A percentile compares a stretch with the other conserved stretches of the same genome.
Conservation (phyloP, 179 eudicot species). For the Spergularia azorica region DNA sequence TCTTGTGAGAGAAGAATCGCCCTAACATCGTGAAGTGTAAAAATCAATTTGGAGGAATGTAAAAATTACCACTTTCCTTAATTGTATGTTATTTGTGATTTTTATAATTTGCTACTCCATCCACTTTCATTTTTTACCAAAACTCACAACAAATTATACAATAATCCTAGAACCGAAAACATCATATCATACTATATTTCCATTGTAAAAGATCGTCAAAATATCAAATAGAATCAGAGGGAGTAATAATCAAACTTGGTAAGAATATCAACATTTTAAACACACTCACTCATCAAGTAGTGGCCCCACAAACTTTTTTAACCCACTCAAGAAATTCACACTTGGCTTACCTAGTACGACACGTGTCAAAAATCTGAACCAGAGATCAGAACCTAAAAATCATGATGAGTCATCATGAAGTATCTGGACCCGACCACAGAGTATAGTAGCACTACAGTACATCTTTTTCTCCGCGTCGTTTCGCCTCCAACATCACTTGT, state of each 20-base stretch:
- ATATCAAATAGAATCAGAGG: background rate
- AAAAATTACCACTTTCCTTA: too few relatives aligned
- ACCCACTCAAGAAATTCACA: background rate
- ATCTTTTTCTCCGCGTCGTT: constrained; percentile 22
- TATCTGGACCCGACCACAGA: background rate
- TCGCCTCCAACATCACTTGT: constrained; percentile 13
- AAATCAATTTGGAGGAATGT: too few relatives aligned
- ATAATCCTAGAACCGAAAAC: too few relatives aligned
- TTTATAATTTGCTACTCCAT: too few relatives aligned
- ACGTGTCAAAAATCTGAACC: constrained; percentile 18
- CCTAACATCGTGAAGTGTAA: too few relatives aligned
- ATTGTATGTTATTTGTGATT: too few relatives aligned
- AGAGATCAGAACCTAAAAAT: background rate
- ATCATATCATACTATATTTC: too few relatives aligned
- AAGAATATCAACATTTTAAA: background rate
- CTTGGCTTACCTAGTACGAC: background rate
- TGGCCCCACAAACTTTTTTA: background rate
- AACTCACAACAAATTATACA: too few relatives aligned
- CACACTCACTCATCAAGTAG: background rate
- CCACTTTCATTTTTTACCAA: too few relatives aligned
- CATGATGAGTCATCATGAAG: background rate
- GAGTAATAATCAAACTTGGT: background rate
- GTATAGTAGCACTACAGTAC: background rate
- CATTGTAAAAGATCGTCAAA: background rate
- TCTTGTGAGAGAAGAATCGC: too few relatives aligned